Evolutionary conservation across 345 rosid genomes (phyloP), one percentile per base, ranked within the genome.

Genomic region (Balakata baccata): DNA sequence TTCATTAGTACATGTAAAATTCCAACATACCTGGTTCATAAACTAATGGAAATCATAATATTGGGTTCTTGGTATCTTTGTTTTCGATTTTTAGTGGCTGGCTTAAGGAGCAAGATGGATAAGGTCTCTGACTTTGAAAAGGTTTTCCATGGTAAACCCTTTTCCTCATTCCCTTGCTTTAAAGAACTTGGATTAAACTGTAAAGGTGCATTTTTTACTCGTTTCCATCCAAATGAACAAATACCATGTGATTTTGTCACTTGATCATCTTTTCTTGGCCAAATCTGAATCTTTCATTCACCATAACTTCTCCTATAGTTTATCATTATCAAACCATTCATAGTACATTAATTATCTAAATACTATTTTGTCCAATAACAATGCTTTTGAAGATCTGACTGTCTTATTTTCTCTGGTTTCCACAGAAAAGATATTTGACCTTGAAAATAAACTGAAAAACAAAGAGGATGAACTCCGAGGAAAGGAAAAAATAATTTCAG

Each of bases 71-170:
- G 69, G 60, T 75, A 63, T 65, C 66, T 34, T 66, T 70, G 45
- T 77, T 72, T 78, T 43, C 74, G 77, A 37, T 80, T 6, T 77
- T 51, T 89, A 93, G 94, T 86, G 75, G 86, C 85, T 77, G 74
- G 80, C 82, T 78, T 93, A 80, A 87, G 83, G 85, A 84, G 84
- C 78, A 91, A 84, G 85, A 79, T 90, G 88, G 92, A 86, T 11
- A 80, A 77, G 47, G 86, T 90, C 79, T 81, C 85, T 72, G 66
- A 83, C 29, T 82, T 81, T 71, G 94, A 87, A 79, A 76, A 75
- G 43, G 74, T 82, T 38, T 87, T 87, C 80, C 69, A 81, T 16
- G 92, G 97, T 93, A 88, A 84, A 68, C 76, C 62, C 66, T 25
- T 20, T 12, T 45, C 45, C 57, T 65, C 7, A 45, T 64, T 50